phyloP scores from a whole-genome alignment of 1,139 yeast species.

The Spathaspora sp. region DNA sequence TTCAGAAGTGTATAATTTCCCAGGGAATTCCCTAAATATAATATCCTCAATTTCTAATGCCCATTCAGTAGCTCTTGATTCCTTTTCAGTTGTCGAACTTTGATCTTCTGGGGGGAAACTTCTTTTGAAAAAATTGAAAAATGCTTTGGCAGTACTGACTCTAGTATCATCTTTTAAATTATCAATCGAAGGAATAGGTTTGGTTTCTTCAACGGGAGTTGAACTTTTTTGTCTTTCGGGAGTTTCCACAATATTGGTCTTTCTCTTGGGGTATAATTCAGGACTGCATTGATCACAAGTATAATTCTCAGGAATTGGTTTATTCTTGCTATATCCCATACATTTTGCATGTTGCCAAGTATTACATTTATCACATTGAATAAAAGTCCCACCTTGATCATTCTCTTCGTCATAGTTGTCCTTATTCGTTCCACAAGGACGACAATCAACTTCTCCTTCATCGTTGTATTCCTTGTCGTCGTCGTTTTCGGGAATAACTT shows the following conservation, averaged over 20 bases:
- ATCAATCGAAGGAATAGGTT: slow-evolving; percentile 12
- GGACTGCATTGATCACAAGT: slow-evolving; percentile 30
- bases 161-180: slow-evolving; percentile 31
- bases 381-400: slow-evolving; percentile 65
- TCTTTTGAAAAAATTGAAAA: slow-evolving; percentile 36
- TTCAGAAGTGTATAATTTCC: slow-evolving; percentile 38
- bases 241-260: neutral
- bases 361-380: slow-evolving; percentile 74
- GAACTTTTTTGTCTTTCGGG: neutral
- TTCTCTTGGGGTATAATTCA: neutral
- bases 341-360: slow-evolving; percentile 88
- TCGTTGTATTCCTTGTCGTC: slow-evolving; percentile 19
- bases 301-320: slow-evolving; percentile 32
- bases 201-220: neutral
- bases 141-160: slow-evolving; percentile 39
- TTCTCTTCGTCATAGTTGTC: slow-evolving; percentile 59
- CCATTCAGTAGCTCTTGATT: slow-evolving; percentile 34
- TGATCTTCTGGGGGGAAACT: slow-evolving; percentile 41
- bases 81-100: slow-evolving; percentile 25
- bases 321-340: slow-evolving; percentile 47
- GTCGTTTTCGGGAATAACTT: slow-evolving; percentile 9
- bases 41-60: slow-evolving; percentile 44
- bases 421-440: slow-evolving; percentile 65
- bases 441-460: slow-evolving; percentile 60
- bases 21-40: slow-evolving; percentile 25